phyloP scores from a whole-genome alignment of 305 asterid genomes.

The Fraxinus angustifolia region DNA sequence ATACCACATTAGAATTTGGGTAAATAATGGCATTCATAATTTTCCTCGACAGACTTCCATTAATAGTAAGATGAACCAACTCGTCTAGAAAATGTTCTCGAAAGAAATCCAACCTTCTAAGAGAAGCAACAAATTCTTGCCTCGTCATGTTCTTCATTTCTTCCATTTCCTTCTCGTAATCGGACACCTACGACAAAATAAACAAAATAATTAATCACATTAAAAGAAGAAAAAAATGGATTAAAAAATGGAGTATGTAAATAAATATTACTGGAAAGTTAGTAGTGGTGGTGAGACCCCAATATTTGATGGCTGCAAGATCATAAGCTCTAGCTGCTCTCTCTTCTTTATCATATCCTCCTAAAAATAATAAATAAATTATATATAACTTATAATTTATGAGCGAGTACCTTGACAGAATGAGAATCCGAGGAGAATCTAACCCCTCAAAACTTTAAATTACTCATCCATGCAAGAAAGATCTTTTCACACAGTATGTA shows the following conservation, averaged over 20 bases:
- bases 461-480: neutral
- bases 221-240: neutral
- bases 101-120: slow-evolving; percentile 53
- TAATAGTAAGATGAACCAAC: neutral
- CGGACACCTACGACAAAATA: slow-evolving; percentile 36
- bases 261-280: slow-evolving; percentile 59
- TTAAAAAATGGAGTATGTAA: neutral
- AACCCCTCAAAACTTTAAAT: neutral
- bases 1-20: neutral
- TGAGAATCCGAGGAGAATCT: slow-evolving; percentile 47
- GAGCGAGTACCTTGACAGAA: slow-evolving; percentile 1
- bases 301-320: slow-evolving; percentile 93
- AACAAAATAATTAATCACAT: neutral
- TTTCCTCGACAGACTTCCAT: neutral
- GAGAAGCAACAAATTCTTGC: slow-evolving; percentile 93
- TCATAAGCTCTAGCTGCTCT: slow-evolving; percentile 94
- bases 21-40: neutral
- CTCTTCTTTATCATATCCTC: slow-evolving; percentile 93
- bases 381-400: neutral
- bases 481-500: neutral
- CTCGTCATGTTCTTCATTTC: slow-evolving; percentile 87
- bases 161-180: slow-evolving; percentile 70
- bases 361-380: slow-evolving; percentile 30
- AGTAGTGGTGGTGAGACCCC: slow-evolving; percentile 95
- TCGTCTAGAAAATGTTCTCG: neutral